These are phyloP conservation scores for Colletotrichum echinochloae DNA, from an alignment of 2,329 filamentous ascomycete genomes.

Conservation along the genomic window DNA sequence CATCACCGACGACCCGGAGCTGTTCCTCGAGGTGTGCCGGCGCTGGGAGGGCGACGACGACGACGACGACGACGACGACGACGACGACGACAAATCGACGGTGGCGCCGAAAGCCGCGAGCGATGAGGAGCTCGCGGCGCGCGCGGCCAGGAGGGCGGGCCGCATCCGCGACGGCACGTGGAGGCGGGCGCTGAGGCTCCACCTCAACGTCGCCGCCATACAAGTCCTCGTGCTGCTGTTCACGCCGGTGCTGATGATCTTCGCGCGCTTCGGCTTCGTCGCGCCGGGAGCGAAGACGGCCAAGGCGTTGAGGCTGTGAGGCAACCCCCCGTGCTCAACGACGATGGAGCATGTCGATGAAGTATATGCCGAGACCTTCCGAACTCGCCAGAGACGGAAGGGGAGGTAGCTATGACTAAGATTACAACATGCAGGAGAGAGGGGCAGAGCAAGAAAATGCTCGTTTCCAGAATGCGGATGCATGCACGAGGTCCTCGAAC, in stretches of 20 bases:
- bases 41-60: slow-evolving; percentile 10
- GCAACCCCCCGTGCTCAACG: background rate
- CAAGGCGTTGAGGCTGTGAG: slow-evolving; percentile 32
- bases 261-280: slow-evolving; percentile 32
- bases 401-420: background rate
- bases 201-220: slow-evolving; percentile 20
- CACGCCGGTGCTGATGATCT: slow-evolving; percentile 33
- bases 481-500: background rate
- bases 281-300: slow-evolving; percentile 25
- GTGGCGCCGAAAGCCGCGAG: background rate
- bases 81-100: background rate
- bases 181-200: slow-evolving; percentile 21
- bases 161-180: slow-evolving; percentile 5
- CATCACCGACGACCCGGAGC: slow-evolving; percentile 84
- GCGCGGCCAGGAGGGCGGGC: background rate
- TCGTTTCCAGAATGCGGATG: background rate
- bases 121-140: background rate
- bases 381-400: background rate
- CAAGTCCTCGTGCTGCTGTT: slow-evolving; percentile 30
- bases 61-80: no score
- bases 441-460: no score
- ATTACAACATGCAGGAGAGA: background rate
- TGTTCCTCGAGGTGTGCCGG: slow-evolving; percentile 71
- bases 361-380: no score
- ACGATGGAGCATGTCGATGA: background rate